Conservation (phyloP, 176 grass and related monocot genomes). For the Urochloa ruziziensis region DNA sequence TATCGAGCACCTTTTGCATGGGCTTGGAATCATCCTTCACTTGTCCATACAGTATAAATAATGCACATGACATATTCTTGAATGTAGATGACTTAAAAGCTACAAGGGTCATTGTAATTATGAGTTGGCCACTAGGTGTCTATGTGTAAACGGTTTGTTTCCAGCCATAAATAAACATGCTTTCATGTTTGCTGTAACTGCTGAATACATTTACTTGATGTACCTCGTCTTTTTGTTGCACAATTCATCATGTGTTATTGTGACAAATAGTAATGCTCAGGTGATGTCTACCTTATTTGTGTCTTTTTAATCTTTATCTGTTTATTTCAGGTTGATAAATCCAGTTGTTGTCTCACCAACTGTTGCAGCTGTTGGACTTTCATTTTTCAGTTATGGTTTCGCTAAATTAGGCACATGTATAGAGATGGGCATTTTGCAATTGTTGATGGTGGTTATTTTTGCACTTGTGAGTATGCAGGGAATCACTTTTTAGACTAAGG, state of each 20-base stretch:
- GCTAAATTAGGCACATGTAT: conserved; percentile 81
- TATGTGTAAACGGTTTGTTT: background rate
- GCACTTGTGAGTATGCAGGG: conserved; percentile 78
- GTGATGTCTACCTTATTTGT: conserved; percentile 10
- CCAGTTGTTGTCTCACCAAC: conserved; percentile 91
- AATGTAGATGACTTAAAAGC: background rate
- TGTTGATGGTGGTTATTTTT: conserved; percentile 81
- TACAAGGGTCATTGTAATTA: background rate
- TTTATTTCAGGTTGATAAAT: conserved; percentile 92
- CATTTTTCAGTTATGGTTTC: conserved; percentile 97
- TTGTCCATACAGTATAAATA: background rate
- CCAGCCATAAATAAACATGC: background rate
- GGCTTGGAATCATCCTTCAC: background rate
- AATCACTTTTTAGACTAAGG: conserved; percentile 7
- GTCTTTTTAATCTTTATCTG: conserved; percentile 1
- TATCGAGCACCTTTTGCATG: background rate
- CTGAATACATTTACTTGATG: background rate
- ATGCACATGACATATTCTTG: background rate
- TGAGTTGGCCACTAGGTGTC: background rate
- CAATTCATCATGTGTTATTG: background rate
- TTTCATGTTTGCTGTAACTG: conserved; percentile 3
- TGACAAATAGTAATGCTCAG: background rate
- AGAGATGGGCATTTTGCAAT: conserved; percentile 88
- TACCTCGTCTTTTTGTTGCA: background rate
- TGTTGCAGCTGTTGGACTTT: conserved; percentile 90